phyloP scores from a whole-genome alignment of 805 yeast genomes.

The Myxozyma vanderwaltii region DNA sequence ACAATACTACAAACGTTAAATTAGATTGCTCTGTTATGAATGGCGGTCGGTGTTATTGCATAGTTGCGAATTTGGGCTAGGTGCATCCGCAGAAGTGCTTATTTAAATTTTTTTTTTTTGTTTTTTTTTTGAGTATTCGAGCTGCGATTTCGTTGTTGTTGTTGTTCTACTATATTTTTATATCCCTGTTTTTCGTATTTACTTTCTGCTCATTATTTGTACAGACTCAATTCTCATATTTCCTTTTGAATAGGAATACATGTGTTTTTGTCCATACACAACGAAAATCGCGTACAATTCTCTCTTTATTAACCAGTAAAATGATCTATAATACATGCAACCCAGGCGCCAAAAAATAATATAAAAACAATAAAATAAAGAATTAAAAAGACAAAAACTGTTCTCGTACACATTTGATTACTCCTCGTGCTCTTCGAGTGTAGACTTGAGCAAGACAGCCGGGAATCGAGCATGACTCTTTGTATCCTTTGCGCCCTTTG shows the following conservation, averaged over 20 bases:
- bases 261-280: background rate
- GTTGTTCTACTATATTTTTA: background rate
- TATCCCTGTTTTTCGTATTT: background rate
- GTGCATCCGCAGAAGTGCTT: background rate
- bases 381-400: too few relatives aligned
- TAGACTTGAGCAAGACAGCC: slow-evolving; percentile 14
- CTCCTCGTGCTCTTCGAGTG: slow-evolving; percentile 16
- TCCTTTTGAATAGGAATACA: slow-evolving; percentile 8
- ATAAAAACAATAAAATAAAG: background rate
- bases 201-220: background rate
- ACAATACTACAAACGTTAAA: background rate
- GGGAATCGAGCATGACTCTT: slow-evolving; percentile 17
- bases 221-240: slow-evolving; percentile 1
- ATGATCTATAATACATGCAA: background rate
- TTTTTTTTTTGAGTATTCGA: background rate
- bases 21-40: too few relatives aligned
- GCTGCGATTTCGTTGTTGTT: background rate
- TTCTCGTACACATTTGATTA: too few relatives aligned
- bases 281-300: background rate
- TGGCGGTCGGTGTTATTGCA: too few relatives aligned
- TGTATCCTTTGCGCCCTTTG: slow-evolving; percentile 4
- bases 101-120: background rate
- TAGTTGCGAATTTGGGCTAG: background rate
- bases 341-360: background rate
- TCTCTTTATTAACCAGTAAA: background rate